Evolutionary conservation across 2,329 filamentous ascomycete species (phyloP).

Genomic region (Phaeoacremonium minimum): DNA sequence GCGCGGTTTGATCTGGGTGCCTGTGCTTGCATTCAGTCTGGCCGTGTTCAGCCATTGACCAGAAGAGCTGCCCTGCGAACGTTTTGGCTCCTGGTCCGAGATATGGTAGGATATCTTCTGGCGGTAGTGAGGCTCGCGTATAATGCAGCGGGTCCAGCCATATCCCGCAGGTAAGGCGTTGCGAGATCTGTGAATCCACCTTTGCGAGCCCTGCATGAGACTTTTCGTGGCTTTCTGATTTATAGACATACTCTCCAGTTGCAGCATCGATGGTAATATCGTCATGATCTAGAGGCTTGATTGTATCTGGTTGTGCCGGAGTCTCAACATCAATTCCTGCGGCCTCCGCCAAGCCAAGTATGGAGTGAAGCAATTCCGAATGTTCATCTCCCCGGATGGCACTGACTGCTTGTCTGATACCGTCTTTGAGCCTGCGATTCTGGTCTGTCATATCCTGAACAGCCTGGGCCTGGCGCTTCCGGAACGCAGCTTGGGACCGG

Average conservation of each 20-base stretch:
- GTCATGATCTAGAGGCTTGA: not conserved
- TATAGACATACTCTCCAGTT: not conserved
- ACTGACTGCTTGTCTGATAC: slow-evolving; percentile 9
- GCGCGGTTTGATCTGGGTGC: slow-evolving; percentile 2
- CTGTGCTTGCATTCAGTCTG: slow-evolving; percentile 3
- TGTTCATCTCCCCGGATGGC: slow-evolving; percentile 9
- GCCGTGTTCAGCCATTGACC: slow-evolving; percentile 2
- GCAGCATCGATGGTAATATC: slow-evolving; percentile 1
- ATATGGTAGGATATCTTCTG: slow-evolving; percentile 12
- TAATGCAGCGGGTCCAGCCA: slow-evolving; percentile 11
- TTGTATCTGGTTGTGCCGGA: not conserved
- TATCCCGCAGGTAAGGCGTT: slow-evolving; percentile 9
- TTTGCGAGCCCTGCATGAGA: not conserved
- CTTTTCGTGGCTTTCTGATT: not conserved
- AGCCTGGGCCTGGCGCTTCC: slow-evolving; percentile 11
- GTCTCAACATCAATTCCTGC: slow-evolving; percentile 8
- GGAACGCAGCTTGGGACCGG: slow-evolving; percentile 11
- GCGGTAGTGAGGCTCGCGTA: slow-evolving; percentile 10
- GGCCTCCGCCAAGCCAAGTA: slow-evolving; percentile 9
- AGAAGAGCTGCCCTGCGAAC: slow-evolving; percentile 10
- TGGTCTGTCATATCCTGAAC: slow-evolving; percentile 8
- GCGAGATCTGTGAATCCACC: not conserved
- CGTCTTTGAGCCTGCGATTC: slow-evolving; percentile 7
- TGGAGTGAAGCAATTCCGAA: slow-evolving; percentile 10
- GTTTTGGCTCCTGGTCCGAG: slow-evolving; percentile 9